These are phyloP conservation scores for Trametes gibbosa DNA, from an alignment of 768 basidiomycete genomes.

Conservation along the genomic window DNA sequence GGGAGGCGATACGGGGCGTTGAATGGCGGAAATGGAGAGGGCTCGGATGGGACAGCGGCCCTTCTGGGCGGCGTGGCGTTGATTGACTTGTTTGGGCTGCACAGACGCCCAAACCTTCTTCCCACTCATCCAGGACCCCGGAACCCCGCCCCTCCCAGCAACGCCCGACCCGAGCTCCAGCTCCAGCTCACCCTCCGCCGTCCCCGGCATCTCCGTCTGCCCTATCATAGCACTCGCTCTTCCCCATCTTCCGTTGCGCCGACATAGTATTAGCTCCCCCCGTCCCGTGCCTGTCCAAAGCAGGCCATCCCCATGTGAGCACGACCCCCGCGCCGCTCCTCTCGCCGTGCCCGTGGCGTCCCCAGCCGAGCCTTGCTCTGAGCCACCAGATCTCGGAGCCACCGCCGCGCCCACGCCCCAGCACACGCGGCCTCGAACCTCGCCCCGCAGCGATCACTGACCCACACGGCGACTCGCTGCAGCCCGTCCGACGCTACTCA, in stretches of 20 bases:
- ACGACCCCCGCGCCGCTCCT: background rate
- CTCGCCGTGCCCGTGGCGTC: background rate
- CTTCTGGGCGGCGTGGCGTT: conserved; percentile 29
- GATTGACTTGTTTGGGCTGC: conserved; percentile 27
- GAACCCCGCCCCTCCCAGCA: conserved; percentile 8
- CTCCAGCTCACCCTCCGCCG: background rate
- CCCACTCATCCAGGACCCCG: conserved; percentile 29
- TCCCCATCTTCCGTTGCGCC: background rate
- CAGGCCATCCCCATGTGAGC: background rate
- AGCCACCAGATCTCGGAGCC: no score
- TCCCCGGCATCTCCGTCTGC: conserved; percentile 2
- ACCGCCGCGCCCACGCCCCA: background rate
- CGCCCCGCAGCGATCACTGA: background rate
- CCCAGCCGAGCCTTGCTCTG: background rate
- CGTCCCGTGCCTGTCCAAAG: background rate
- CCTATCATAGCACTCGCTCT: background rate
- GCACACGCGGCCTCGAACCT: background rate
- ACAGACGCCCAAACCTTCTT: conserved; percentile 27
- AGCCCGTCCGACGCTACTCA: conserved; percentile 12
- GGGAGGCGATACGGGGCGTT: conserved; percentile 18
- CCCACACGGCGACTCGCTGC: background rate
- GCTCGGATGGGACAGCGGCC: conserved; percentile 15
- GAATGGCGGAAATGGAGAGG: conserved; percentile 19
- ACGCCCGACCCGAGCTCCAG: background rate
- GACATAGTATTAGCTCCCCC: background rate